Percentiles rank a stretch among this genome's conserved stretches.
Evolutionary conservation across 495 filamentous ascomycete species (phyloP).

Genomic region (Tuber borchii): DNA sequence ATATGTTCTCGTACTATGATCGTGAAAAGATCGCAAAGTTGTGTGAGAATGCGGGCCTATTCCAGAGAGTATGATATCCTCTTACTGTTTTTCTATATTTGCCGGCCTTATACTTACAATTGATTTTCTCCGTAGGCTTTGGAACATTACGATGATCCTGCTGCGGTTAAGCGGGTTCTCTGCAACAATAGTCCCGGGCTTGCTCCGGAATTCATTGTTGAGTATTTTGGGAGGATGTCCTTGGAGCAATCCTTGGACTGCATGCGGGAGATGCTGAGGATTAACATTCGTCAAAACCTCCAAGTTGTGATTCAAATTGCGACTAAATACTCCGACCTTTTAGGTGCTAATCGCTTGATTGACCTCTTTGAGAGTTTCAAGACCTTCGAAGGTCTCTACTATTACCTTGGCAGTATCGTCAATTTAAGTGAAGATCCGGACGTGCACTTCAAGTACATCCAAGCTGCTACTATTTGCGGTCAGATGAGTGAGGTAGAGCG

Average conservation of each 20-base stretch:
- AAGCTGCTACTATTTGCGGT: conserved; percentile 84
- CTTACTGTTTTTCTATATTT: not conserved
- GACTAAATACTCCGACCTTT: conserved; percentile 93
- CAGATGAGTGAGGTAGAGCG: conserved; percentile 94
- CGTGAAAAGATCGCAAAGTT: conserved; percentile 76
- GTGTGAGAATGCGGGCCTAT: conserved; percentile 83
- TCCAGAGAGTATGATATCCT: conserved; percentile 53
- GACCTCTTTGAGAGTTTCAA: conserved; percentile 95
- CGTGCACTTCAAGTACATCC: conserved; percentile 98
- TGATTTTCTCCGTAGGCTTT: conserved; percentile 51
- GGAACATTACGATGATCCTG: conserved; percentile 87
- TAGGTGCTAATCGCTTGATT: conserved; percentile 83
- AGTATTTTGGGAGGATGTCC: conserved; percentile 86
- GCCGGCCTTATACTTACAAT: not conserved
- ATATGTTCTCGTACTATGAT: conserved; percentile 96
- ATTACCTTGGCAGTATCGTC: conserved; percentile 95
- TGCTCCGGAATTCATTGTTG: conserved; percentile 81
- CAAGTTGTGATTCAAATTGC: conserved; percentile 89
- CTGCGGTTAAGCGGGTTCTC: conserved; percentile 79
- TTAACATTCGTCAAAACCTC: conserved; percentile 94
- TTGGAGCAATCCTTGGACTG: conserved; percentile 92
- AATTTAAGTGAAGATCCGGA: conserved; percentile 93
- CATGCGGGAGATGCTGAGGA: conserved; percentile 88
- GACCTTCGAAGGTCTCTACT: conserved; percentile 93
- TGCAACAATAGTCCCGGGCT: conserved; percentile 65